Evolutionary conservation across 108 stramenopile species (phyloP), one percentile per base, ranked within the genome.

Genomic region (Cylindrotheca fusiformis): DNA sequence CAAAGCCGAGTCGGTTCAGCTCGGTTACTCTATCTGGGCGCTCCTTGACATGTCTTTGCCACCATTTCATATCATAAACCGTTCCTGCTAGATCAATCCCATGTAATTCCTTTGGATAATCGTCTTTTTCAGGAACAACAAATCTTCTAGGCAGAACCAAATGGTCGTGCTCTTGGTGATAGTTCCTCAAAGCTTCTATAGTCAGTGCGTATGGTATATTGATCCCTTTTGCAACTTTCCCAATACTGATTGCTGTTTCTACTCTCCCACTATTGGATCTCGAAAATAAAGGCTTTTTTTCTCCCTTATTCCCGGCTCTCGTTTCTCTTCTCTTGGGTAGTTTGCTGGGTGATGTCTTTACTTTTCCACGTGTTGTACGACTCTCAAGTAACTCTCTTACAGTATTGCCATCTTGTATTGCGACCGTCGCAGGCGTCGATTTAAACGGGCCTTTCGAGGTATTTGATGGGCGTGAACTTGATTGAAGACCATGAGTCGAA

Each of bases 41-140:
- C 23, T 76, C 45, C 48, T 83, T 61, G 18, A 91, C 74, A 52
- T 91, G 79, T 17, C 56, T 41, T 48, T 81, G 80, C 90, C 90
- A 91, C 90, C 90, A 91, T 64, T 80, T 81, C 84, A 87, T 87
- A 52, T 79, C 74, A 72, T 91, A 91, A 8, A 91, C 80, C 18
- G 78, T 81, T 8, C 54, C 52, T 8, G 86, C 68, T 28, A 91
- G 60, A 66, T 82, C 78, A 2, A 79, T 46, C 8, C 86, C 84
- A 49, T 86, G 84, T 84, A 83, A 87, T 67, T 80, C 81, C 3
- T 12, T 24, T 6, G 90, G 86, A 71, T 76, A 91, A 1, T 61
- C 63, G 30, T 75, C 48, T 24, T 24, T 51, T 26, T 49, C 63
- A 10, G 85, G 83, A 0, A 91, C 82, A 8, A 65, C 44, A 63